These are phyloP conservation scores for Vairimorpha ceranae DNA, from an alignment of 371 early-diverging fungal species.

Conservation along the genomic window DNA sequence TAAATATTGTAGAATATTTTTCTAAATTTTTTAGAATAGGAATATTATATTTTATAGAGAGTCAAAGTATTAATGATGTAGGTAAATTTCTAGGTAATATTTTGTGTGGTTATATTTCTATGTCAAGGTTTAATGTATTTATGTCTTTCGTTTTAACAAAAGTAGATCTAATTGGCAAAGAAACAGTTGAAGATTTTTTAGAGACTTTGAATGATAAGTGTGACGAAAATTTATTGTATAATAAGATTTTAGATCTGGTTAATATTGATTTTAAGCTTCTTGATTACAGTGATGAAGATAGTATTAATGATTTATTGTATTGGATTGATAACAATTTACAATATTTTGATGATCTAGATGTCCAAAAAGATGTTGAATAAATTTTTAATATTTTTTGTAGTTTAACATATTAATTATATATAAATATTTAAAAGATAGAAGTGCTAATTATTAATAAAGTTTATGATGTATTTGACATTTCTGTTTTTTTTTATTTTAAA, in stretches of 20 bases:
- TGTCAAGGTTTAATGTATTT: constrained; percentile 84
- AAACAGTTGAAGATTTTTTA: constrained; percentile 1
- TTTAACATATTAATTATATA: too few species aligned
- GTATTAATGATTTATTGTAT: constrained; percentile 72
- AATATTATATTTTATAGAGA: constrained; percentile 82
- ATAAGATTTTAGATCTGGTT: neutral
- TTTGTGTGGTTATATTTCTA: constrained; percentile 70
- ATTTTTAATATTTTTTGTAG: too few species aligned
- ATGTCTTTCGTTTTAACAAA: constrained; percentile 91
- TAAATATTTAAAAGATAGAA: too few species aligned
- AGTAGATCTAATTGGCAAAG: constrained; percentile 71
- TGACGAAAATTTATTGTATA: constrained; percentile 43
- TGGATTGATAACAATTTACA: constrained; percentile 86
- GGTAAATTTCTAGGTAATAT: constrained; percentile 86
- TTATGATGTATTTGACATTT: too few species aligned
- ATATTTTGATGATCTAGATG: constrained; percentile 83
- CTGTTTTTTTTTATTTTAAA: too few species aligned
- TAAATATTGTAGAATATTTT: constrained; percentile 69
- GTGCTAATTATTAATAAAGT: too few species aligned
- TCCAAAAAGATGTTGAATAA: neutral
- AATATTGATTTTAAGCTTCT: constrained; percentile 80
- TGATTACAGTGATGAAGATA: constrained; percentile 83
- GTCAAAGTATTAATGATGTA: constrained; percentile 82
- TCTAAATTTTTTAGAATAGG: constrained; percentile 66
- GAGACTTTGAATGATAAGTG: constrained; percentile 63